A percentile compares a stretch with the other conserved stretches of the same genome.
These are phyloP conservation scores for Thamnidium elegans DNA, from an alignment of 192 early-diverging fungal genomes.

Conservation along the genomic window DNA sequence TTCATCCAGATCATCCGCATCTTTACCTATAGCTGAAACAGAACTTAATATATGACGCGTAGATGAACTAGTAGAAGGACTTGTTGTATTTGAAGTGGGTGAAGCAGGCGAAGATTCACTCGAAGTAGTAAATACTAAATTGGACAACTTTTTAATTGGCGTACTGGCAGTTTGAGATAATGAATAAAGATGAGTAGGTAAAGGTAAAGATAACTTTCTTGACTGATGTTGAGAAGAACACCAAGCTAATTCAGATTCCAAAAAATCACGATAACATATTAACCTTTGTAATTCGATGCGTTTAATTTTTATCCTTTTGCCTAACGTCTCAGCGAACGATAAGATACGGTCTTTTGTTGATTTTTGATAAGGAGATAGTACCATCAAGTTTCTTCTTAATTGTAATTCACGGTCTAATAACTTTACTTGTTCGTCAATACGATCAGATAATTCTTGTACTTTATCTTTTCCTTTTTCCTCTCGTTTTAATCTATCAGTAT, in stretches of 20 bases:
- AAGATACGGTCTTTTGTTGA: constrained; percentile 62
- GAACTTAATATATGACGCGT: no score
- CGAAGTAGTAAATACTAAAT: background rate
- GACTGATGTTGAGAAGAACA: background rate
- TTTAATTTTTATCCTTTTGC: constrained; percentile 50
- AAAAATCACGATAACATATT: constrained; percentile 69
- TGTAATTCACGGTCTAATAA: constrained; percentile 54
- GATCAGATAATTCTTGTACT: constrained; percentile 15
- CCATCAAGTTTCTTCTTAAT: constrained; percentile 61
- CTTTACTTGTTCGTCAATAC: constrained; percentile 48
- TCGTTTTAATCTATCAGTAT: constrained; percentile 8
- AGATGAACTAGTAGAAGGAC: no score
- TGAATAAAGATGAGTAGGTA: constrained; percentile 7
- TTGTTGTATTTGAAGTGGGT: background rate
- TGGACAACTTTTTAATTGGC: background rate
- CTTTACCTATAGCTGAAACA: background rate
- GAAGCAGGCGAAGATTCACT: background rate
- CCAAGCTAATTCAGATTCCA: constrained; percentile 57
- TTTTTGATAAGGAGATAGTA: constrained; percentile 63
- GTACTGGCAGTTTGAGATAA: background rate
- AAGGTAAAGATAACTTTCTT: constrained; percentile 13
- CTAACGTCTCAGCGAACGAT: constrained; percentile 52
- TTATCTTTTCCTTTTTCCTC: constrained; percentile 18
- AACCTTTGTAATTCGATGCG: constrained; percentile 61
- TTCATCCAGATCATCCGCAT: background rate